Evolutionary conservation across 352 stramenopile genomes (phyloP).

Genomic region (Saprolegnia parasitica): DNA sequence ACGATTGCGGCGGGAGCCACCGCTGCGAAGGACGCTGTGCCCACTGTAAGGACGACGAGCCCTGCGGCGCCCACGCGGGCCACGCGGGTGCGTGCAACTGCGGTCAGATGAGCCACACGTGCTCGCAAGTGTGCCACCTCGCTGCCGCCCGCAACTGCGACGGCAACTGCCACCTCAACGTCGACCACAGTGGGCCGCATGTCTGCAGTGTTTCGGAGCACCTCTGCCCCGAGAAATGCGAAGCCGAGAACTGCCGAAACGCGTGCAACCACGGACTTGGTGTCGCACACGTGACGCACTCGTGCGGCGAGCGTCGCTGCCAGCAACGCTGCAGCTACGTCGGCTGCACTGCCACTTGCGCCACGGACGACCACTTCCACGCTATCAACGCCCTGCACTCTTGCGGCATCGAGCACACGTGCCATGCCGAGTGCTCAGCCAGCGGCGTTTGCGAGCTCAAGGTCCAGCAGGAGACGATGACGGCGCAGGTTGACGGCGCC

Average conservation of each 20-base stretch:
- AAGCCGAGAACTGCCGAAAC: slow-evolving; percentile 37
- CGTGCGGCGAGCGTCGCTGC: slow-evolving; percentile 56
- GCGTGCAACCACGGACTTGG: slow-evolving; percentile 52
- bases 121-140: slow-evolving; percentile 41
- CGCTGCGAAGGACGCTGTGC: slow-evolving; percentile 41
- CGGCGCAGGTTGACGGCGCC: slow-evolving; percentile 50
- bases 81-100: slow-evolving; percentile 70
- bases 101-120: slow-evolving; percentile 60
- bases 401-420: slow-evolving; percentile 50
- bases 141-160: slow-evolving; percentile 48
- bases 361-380: slow-evolving; percentile 60
- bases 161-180: slow-evolving; percentile 41
- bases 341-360: slow-evolving; percentile 49
- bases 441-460: slow-evolving; percentile 61
- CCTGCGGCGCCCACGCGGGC: slow-evolving; percentile 48
- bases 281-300: slow-evolving; percentile 47
- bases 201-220: slow-evolving; percentile 53
- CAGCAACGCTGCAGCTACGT: slow-evolving; percentile 57
- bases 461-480: slow-evolving; percentile 60
- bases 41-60: slow-evolving; percentile 43
- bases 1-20: slow-evolving; percentile 56
- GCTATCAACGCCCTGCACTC: slow-evolving; percentile 55
- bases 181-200: slow-evolving; percentile 43
- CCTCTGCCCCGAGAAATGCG: slow-evolving; percentile 51
- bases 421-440: slow-evolving; percentile 48